Percentiles rank a stretch among this genome's conserved stretches.
phyloP scores from a whole-genome alignment of 352 stramenopile species.

The Phytophthora ohioensis region DNA sequence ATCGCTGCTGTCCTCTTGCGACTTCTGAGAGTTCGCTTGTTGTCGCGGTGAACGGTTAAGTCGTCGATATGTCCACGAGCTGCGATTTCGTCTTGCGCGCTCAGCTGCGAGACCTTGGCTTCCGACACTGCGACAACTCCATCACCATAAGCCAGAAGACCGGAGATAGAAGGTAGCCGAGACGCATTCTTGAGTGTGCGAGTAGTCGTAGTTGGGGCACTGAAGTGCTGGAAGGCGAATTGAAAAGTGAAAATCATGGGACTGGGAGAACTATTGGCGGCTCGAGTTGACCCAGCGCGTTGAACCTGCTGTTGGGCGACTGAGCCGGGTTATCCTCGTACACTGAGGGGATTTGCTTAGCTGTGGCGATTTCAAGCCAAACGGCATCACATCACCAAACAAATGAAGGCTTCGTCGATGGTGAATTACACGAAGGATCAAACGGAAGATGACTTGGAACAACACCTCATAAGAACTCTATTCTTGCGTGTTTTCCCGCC shows the following conservation, averaged over 20 bases:
- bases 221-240: conserved; percentile 2
- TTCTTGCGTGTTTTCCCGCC: neutral
- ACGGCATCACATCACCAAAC: no score
- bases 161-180: conserved; percentile 1
- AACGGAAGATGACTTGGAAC: conserved; percentile 16
- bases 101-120: neutral
- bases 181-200: conserved; percentile 2
- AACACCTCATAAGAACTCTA: conserved; percentile 4
- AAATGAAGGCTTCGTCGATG: no score
- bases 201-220: neutral
- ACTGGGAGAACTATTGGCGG: no score
- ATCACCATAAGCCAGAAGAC: conserved; percentile 3
- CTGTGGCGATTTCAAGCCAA: no score
- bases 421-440: neutral
- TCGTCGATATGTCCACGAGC: neutral
- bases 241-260: conserved; percentile 14
- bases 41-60: neutral
- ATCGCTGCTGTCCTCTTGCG: conserved; percentile 8
- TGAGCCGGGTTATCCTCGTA: no score
- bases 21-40: conserved; percentile 5
- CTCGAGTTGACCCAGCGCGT: neutral
- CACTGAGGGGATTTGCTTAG: no score
- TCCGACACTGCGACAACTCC: neutral
- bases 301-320: no score
- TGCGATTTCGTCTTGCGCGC: neutral